These are phyloP conservation scores for Suillus alpinus DNA, from an alignment of 768 basidiomycete species.

Conservation along the genomic window DNA sequence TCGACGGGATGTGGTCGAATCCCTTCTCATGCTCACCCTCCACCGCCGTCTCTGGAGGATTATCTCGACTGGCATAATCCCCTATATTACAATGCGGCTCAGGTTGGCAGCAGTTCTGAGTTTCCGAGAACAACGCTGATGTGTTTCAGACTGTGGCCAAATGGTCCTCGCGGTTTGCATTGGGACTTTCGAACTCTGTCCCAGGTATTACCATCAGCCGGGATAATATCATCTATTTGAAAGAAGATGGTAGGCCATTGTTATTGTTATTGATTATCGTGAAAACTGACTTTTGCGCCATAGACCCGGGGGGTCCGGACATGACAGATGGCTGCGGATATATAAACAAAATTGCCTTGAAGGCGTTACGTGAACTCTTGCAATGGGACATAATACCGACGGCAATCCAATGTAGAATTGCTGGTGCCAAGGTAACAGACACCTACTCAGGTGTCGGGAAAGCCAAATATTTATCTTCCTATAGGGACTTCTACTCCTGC, in stretches of 20 bases:
- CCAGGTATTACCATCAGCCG: constrained; percentile 46
- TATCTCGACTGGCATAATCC: constrained; percentile 60
- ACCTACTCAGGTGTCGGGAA: neutral
- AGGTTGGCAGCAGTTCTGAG: constrained; percentile 39
- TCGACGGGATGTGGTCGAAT: neutral
- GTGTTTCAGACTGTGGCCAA: constrained; percentile 54
- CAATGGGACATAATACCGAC: constrained; percentile 39
- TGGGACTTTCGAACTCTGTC: constrained; percentile 63
- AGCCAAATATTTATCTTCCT: neutral
- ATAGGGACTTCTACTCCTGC: constrained; percentile 25
- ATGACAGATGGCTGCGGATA: constrained; percentile 60
- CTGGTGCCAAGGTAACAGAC: constrained; percentile 40
- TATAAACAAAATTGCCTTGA: constrained; percentile 38
- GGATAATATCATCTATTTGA: constrained; percentile 35
- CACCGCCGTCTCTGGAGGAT: constrained; percentile 35
- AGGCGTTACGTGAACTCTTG: constrained; percentile 31
- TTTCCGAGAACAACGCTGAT: neutral
- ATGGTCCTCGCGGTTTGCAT: constrained; percentile 59
- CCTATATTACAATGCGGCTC: constrained; percentile 40
- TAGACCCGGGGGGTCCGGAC: constrained; percentile 29
- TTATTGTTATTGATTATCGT: neutral
- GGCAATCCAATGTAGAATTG: constrained; percentile 50
- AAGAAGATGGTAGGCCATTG: constrained; percentile 47
- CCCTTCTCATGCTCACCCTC: constrained; percentile 4
- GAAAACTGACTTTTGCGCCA: neutral